Evolutionary conservation across 139 green algal species (phyloP).

Genomic region (Picochlorum costavermella): DNA sequence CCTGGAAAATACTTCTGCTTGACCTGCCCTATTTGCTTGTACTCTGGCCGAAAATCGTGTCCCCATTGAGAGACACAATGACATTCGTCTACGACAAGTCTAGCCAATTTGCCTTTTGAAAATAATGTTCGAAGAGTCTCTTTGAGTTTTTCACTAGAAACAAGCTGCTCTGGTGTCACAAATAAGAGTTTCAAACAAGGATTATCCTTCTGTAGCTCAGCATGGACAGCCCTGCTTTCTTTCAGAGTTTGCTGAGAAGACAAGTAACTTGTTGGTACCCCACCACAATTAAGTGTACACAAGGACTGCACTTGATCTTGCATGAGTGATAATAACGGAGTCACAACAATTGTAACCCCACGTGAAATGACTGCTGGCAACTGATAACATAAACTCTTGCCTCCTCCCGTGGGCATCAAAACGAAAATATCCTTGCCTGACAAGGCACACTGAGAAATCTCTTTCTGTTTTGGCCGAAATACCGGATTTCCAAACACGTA

Average conservation of each 20-base stretch:
- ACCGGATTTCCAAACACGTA: slow-evolving; percentile 44
- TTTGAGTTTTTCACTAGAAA: slow-evolving; percentile 27
- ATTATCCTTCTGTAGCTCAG: slow-evolving; percentile 58
- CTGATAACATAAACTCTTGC: slow-evolving; percentile 57
- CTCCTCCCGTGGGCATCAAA: slow-evolving; percentile 91
- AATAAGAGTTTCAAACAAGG: slow-evolving; percentile 73
- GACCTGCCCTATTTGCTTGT: slow-evolving; percentile 53
- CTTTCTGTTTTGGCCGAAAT: slow-evolving; percentile 50
- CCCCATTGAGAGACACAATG: slow-evolving; percentile 72
- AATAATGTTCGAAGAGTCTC: slow-evolving; percentile 19
- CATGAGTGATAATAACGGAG: slow-evolving; percentile 91
- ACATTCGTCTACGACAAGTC: slow-evolving; percentile 68
- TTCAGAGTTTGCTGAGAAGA: slow-evolving; percentile 51
- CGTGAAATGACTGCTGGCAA: slow-evolving; percentile 64
- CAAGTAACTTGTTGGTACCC: slow-evolving; percentile 69
- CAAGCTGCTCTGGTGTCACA: slow-evolving; percentile 72
- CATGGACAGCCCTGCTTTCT: slow-evolving; percentile 44
- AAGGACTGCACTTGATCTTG: slow-evolving; percentile 74
- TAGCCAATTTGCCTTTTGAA: slow-evolving; percentile 34
- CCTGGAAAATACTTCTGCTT: slow-evolving; percentile 34
- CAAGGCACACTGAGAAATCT: slow-evolving; percentile 63
- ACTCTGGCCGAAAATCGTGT: slow-evolving; percentile 71
- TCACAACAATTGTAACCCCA: slow-evolving; percentile 87
- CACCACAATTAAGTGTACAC: slow-evolving; percentile 31
- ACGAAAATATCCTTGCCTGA: slow-evolving; percentile 70